Conservation (phyloP, 257 asterid species). For the Eustoma russellianum region DNA sequence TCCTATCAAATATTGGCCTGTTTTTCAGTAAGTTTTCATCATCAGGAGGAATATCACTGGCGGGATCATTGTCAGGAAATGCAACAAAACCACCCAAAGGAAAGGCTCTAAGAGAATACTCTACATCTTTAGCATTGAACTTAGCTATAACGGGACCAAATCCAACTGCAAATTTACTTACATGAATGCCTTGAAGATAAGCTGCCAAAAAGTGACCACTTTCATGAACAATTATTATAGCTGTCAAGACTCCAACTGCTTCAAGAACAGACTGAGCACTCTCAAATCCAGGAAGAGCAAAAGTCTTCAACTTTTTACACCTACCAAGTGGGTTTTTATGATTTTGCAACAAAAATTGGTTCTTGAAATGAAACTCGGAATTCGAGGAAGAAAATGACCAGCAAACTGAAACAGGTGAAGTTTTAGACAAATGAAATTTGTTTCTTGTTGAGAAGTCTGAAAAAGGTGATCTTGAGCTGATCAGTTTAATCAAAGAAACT, state of each 20-base stretch:
- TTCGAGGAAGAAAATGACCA: conserved; percentile 18
- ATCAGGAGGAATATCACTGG: conserved; percentile 82
- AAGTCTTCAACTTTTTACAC: conserved; percentile 28
- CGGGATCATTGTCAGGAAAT: conserved; percentile 96
- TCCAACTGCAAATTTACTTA: conserved; percentile 94
- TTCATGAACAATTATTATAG: conserved; percentile 81
- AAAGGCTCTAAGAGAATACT: conserved; percentile 85
- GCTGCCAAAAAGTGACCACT: conserved; percentile 95
- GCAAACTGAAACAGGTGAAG: conserved; percentile 9
- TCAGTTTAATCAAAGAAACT: conserved; percentile 29
- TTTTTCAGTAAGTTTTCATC: conserved; percentile 78
- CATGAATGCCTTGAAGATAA: conserved; percentile 86
- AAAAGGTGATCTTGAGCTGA: conserved; percentile 34
- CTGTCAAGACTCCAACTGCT: conserved; percentile 76
- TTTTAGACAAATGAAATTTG: conserved; percentile 25
- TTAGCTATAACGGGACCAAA: conserved; percentile 94
- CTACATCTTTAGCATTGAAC: conserved; percentile 71
- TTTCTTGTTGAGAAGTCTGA: conserved; percentile 28
- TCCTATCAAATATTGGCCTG: conserved; percentile 77
- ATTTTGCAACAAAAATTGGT: conserved; percentile 22
- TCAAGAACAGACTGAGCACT: conserved; percentile 68
- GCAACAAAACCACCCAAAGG: conserved; percentile 99
- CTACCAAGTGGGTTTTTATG: conserved; percentile 18
- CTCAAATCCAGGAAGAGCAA: conserved; percentile 53
- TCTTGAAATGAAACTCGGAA: conserved; percentile 29